A percentile compares a stretch with the other conserved stretches of the same genome.
These are phyloP conservation scores for Eucalyptus fibrosa DNA, from an alignment of 345 rosid species.

Conservation along the genomic window DNA sequence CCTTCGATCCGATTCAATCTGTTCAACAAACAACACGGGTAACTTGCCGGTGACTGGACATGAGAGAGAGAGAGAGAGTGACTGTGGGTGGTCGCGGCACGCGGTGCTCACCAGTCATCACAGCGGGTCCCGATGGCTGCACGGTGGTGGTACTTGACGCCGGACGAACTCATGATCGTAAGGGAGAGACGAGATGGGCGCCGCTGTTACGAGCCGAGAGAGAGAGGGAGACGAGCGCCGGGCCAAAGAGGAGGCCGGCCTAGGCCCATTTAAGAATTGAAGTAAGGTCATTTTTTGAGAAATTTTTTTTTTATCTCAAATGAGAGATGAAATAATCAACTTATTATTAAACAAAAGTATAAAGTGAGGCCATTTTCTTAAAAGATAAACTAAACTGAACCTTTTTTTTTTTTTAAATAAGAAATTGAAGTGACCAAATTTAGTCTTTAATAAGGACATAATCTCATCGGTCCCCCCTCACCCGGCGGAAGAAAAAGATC, in stretches of 20 bases:
- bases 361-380: too few relatives aligned
- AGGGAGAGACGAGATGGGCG: neutral
- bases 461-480: too few relatives aligned
- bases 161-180: neutral
- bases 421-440: too few relatives aligned
- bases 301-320: too few relatives aligned
- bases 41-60: neutral
- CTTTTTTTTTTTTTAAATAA: too few relatives aligned
- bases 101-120: rapidly evolving
- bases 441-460: too few relatives aligned
- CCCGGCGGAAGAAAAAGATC: rapidly evolving
- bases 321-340: too few relatives aligned
- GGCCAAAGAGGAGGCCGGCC: too few relatives aligned
- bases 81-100: neutral
- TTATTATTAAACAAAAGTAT: too few relatives aligned
- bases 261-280: too few relatives aligned
- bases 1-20: neutral
- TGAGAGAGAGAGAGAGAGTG: neutral
- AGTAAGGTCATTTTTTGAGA: too few relatives aligned
- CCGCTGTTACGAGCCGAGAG: neutral
- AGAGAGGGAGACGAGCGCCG: neutral
- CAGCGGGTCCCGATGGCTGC: neutral
- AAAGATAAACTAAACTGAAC: too few relatives aligned
- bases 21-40: neutral
- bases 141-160: neutral